These are phyloP conservation scores for Colletotrichum sp. DNA, from an alignment of 2,329 filamentous ascomycete species.

Conservation along the genomic window DNA sequence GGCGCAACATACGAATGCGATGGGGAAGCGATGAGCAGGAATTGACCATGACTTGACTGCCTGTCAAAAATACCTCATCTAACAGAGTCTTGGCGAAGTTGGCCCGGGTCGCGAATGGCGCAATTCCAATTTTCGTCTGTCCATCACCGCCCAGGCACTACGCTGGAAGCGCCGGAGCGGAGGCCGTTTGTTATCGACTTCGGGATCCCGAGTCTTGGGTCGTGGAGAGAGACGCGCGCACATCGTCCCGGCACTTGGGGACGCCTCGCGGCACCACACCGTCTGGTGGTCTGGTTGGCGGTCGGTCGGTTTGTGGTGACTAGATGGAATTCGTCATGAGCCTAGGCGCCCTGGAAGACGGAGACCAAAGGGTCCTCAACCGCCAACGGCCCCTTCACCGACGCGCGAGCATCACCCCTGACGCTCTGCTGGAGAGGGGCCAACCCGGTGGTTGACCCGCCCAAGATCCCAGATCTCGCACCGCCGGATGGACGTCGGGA, in stretches of 20 bases:
- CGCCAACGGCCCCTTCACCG: not conserved
- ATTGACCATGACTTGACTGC: not conserved
- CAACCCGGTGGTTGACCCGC: not conserved
- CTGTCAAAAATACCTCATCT: conserved; percentile 10
- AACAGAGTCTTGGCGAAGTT: conserved; percentile 7
- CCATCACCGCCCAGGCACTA: not conserved
- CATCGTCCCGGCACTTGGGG: not conserved
- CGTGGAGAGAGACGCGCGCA: not conserved
- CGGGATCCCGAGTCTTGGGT: not conserved
- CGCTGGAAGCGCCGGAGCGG: not conserved
- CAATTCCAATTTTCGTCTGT: not conserved
- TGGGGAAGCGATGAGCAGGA: not conserved
- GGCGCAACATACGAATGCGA: not conserved
- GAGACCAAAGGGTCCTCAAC: not conserved
- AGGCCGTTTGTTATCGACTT: not conserved
- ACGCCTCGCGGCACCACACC: not conserved
- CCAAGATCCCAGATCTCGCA: not conserved
- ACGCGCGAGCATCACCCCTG: not conserved
- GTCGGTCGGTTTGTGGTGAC: not conserved
- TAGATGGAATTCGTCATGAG: conserved; percentile 8
- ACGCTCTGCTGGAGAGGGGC: not conserved
- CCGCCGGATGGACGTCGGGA: not conserved
- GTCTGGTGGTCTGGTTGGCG: not conserved
- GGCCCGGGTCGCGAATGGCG: conserved; percentile 1
- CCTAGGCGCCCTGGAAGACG: not conserved